phyloP scores from a whole-genome alignment of 1,284 basidiomycete genomes.

The Trichosporon sp. region DNA sequence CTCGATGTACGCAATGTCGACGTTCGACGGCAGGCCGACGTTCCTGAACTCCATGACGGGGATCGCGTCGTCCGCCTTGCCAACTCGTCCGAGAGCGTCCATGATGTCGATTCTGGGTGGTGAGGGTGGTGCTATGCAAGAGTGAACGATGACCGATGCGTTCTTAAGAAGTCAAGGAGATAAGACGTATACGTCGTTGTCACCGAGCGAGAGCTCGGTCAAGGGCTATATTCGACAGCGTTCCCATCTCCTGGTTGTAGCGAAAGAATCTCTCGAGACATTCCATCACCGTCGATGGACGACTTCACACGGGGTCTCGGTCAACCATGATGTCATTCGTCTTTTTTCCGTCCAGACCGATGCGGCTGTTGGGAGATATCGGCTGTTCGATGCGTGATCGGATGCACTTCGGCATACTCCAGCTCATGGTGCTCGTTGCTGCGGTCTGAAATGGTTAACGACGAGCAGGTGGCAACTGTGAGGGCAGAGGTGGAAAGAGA shows the following conservation, averaged over 20 bases:
- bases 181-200: background rate
- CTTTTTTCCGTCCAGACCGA: too few relatives aligned
- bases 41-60: background rate
- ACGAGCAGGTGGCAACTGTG: too few relatives aligned
- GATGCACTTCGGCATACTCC: too few relatives aligned
- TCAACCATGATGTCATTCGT: slow-evolving; percentile 2
- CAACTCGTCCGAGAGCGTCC: slow-evolving; percentile 3
- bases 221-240: background rate
- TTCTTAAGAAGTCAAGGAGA: background rate
- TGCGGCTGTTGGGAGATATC: too few relatives aligned
- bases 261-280: background rate
- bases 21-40: slow-evolving; percentile 5
- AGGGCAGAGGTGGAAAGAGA: too few relatives aligned
- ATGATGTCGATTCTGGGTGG: background rate
- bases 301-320: background rate
- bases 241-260: background rate
- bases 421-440: too few relatives aligned
- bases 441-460: background rate
- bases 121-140: background rate
- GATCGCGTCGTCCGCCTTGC: background rate
- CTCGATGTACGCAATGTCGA: slow-evolving; percentile 58
- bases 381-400: too few relatives aligned
- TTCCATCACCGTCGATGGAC: background rate
- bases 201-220: background rate
- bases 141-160: background rate